A percentile compares a stretch with the other conserved stretches of the same genome.
Evolutionary conservation across 1,284 basidiomycete species (phyloP).

Genomic region (Ganoderma lingzhi): DNA sequence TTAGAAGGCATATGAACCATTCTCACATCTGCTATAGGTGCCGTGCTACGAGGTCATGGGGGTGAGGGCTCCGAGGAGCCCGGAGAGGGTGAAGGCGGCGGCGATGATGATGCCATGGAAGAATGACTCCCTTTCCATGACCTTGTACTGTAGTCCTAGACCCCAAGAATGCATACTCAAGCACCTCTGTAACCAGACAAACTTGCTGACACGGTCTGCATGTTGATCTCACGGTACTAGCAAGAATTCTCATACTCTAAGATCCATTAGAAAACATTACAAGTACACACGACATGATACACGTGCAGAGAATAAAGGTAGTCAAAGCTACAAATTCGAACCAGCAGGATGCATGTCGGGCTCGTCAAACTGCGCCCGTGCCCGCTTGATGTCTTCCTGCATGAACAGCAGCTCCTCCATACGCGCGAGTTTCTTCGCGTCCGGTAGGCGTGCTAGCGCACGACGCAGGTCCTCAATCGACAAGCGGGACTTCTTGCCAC

Average conservation of each 20-base stretch:
- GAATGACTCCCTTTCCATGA: slow-evolving; percentile 45
- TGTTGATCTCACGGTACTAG: neutral
- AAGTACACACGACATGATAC: slow-evolving; percentile 24
- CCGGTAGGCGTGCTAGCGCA: slow-evolving; percentile 77
- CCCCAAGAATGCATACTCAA: neutral
- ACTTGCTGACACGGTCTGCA: neutral
- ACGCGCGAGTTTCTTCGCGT: slow-evolving; percentile 87
- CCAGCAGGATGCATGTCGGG: slow-evolving; percentile 63
- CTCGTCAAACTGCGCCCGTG: slow-evolving; percentile 80
- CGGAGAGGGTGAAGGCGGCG: slow-evolving; percentile 38
- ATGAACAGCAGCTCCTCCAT: slow-evolving; percentile 92
- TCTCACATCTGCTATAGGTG: slow-evolving; percentile 49
- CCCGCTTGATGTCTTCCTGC: slow-evolving; percentile 93
- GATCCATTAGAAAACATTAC: slow-evolving; percentile 15
- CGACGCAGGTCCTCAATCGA: slow-evolving; percentile 85
- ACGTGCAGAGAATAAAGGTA: slow-evolving; percentile 1
- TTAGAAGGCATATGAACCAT: slow-evolving; percentile 18
- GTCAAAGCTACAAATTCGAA: slow-evolving; percentile 45
- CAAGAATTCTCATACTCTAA: neutral
- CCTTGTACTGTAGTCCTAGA: neutral
- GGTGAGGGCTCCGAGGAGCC: slow-evolving; percentile 37
- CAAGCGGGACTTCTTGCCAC: slow-evolving; percentile 74
- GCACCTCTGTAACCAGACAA: neutral
- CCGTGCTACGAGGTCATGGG: slow-evolving; percentile 50
- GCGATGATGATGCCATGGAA: slow-evolving; percentile 65